Evolutionary conservation across 2,329 filamentous ascomycete genomes (phyloP), one percentile per base, ranked within the genome.

Genomic region (Cladosporium sp.): DNA sequence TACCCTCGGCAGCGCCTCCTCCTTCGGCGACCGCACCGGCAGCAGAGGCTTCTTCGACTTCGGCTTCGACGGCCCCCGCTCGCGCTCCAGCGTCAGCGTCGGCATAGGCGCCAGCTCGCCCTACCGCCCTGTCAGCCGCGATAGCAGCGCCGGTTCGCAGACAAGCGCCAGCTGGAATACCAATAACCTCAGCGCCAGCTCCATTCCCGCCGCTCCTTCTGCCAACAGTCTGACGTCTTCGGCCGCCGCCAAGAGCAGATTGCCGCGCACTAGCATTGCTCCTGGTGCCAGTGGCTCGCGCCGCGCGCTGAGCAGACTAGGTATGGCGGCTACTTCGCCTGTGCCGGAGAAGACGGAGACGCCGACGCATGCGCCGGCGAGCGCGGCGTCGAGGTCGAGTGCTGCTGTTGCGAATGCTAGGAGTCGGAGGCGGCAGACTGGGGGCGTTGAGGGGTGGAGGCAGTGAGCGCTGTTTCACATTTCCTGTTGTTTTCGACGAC

Each of bases 61-160:
- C 48, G 70, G 68, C 28, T 63, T 70, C 56, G 68, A 70, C 39
- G 46, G 67, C 28, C 58, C 66, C 26, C 56, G 56, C 25, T 39
- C 56, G 3, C 68, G 68, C 21, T 34, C 59, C 34, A 54, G 58
- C 43, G 36, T 56, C 34, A 54, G 58, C 43, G 36, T 56, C 48
- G 58, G 56, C 49, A 51, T 56, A 48, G n/a, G 36, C 34, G 43
- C 48, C 28, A 63, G 66, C 5, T 69, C 68, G 34, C 71, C 71
- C 3, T 75, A 73, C 65, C 65, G 74, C 14, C 73, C 73, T 8
- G 67, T 69, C 4, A 74, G 70, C 51, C 70, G 73, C 16, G 74
- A 73, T 57, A 69, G 66, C 66, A 66, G 60, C 28, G 64, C 65
- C 34, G 51, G 59, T 56, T 60, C 63, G 46, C 30, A 64, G 25